Evolutionary conservation across 192 early-diverging fungal species (phyloP), one percentile per base, ranked within the genome.

Genomic region (Paraglomus brasilianum): DNA sequence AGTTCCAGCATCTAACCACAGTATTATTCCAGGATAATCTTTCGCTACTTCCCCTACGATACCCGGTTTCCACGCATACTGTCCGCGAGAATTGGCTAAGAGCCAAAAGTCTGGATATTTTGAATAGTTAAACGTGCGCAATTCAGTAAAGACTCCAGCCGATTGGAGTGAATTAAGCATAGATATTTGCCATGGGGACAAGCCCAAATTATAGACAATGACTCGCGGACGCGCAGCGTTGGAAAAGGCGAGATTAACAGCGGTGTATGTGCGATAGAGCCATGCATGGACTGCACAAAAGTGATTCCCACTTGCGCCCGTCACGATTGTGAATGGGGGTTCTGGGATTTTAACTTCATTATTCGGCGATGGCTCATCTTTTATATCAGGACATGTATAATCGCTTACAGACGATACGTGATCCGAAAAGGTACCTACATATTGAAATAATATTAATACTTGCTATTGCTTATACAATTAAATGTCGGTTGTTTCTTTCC

Each of bases 21-120:
- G 66, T 1, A 85, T 41, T 5, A 81, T 80, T 9, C 73, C 77
- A 0, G 69, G 65, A 49, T 71, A 55, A 21, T 74, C 49, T 9
- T 3, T 44, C 4, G 45, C 5, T 45, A 77, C 75, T 62, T 83
- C 78, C 1, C 77, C 68, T 0, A 81, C 58, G 7, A 85, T 85
- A 0, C 77, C 83, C 0, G 77, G 72, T 48, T 85, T 85, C 83
- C 83, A 85, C 14, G 77, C 83, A 50, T 85, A 85, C 62, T 82
- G 77, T 15, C 83, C 83, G 13, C 73, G 70, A 15, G 77, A 73
- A 48, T 70, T 56, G 5, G 60, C 62, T 3, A 85, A 60, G 0
- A 69, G 65, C 83, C 81, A 85, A 47, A 85, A 85, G 11, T 48
- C 58, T 14, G 83, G 83, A 42, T 81, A 79, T 0, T 52, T 40